phyloP scores from a whole-genome alignment of 306 rosid species.

The Vigna mungo region DNA sequence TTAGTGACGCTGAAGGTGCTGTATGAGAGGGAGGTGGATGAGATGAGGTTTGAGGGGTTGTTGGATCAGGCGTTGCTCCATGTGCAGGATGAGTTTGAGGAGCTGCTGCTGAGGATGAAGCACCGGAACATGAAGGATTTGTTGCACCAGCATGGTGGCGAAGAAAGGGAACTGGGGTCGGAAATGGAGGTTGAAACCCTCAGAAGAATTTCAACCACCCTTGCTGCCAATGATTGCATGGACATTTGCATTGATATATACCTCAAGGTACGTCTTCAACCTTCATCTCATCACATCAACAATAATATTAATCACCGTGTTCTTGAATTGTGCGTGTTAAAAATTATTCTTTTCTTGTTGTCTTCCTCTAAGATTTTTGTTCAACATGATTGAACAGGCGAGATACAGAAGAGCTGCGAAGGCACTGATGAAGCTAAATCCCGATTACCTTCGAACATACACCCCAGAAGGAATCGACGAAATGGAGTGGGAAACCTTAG shows the following conservation, averaged over 20 bases:
- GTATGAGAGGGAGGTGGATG: slow-evolving; percentile 78
- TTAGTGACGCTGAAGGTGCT: slow-evolving; percentile 67
- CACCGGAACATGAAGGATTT: slow-evolving; percentile 49
- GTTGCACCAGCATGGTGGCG: background rate
- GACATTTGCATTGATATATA: slow-evolving; percentile 91
- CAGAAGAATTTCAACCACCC: slow-evolving; percentile 60
- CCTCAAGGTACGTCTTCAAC: slow-evolving; percentile 57
- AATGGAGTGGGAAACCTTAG: slow-evolving; percentile 89
- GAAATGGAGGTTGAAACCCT: slow-evolving; percentile 67
- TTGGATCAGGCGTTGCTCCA: slow-evolving; percentile 75
- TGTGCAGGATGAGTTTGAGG: slow-evolving; percentile 86
- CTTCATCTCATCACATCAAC: too few species aligned
- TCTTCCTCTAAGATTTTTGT: too few species aligned
- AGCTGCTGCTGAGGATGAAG: slow-evolving; percentile 55
- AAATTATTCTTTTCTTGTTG: too few species aligned
- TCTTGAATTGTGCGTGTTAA: too few species aligned
- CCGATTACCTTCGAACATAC: slow-evolving; percentile 75
- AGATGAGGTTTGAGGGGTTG: slow-evolving; percentile 82
- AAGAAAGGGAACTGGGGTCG: slow-evolving; percentile 57
- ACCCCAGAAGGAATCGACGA: slow-evolving; percentile 79
- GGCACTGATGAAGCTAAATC: slow-evolving; percentile 84
- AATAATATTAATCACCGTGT: too few species aligned
- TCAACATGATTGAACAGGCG: slow-evolving; percentile 50
- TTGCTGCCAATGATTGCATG: slow-evolving; percentile 78
- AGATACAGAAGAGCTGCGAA: slow-evolving; percentile 90